A percentile compares a stretch with the other conserved stretches of the same genome.
phyloP scores from a whole-genome alignment of 257 asterid species.

The Forsythia viridissima region DNA sequence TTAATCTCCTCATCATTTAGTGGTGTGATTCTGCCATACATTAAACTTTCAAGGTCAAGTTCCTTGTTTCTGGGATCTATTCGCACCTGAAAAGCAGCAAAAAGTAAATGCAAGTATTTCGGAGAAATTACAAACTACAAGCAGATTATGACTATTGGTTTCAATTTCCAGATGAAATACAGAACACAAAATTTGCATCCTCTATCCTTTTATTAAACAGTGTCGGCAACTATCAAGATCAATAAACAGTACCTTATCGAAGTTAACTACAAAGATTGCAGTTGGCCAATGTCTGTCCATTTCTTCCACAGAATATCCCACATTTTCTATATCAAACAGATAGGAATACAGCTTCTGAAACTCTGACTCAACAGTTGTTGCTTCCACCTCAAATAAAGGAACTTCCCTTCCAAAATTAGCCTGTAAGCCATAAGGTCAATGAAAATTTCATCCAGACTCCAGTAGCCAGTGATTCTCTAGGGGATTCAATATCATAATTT shows the following conservation, averaged over 20 bases:
- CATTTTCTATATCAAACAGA: slow-evolving; percentile 75
- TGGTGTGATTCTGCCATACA: slow-evolving; percentile 62
- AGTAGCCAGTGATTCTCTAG: slow-evolving; percentile 15
- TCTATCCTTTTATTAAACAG: slow-evolving; percentile 1
- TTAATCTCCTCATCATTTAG: slow-evolving; percentile 85
- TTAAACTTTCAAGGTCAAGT: slow-evolving; percentile 79
- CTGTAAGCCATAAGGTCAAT: slow-evolving; percentile 48
- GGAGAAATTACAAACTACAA: slow-evolving; percentile 3
- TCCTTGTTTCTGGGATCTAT: slow-evolving; percentile 92
- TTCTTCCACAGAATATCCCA: slow-evolving; percentile 61
- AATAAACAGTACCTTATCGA: slow-evolving; percentile 74
- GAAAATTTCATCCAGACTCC: slow-evolving; percentile 21
- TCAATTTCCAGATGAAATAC: slow-evolving; percentile 15
- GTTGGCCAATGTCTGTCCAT: slow-evolving; percentile 86
- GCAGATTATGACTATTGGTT: slow-evolving; percentile 15
- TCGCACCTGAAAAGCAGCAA: slow-evolving; percentile 57
- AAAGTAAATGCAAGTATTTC: not conserved
- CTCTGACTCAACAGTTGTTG: slow-evolving; percentile 83
- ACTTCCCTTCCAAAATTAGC: slow-evolving; percentile 93
- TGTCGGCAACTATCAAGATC: slow-evolving; percentile 22
- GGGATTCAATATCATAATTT: slow-evolving; percentile 18
- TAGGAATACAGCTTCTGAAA: slow-evolving; percentile 87
- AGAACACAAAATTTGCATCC: slow-evolving; percentile 18
- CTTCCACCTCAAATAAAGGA: slow-evolving; percentile 94
- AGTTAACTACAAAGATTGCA: slow-evolving; percentile 83